phyloP scores from a whole-genome alignment of 225 moss, liverwort and hornwort species.

The Marchantia paleacea region DNA sequence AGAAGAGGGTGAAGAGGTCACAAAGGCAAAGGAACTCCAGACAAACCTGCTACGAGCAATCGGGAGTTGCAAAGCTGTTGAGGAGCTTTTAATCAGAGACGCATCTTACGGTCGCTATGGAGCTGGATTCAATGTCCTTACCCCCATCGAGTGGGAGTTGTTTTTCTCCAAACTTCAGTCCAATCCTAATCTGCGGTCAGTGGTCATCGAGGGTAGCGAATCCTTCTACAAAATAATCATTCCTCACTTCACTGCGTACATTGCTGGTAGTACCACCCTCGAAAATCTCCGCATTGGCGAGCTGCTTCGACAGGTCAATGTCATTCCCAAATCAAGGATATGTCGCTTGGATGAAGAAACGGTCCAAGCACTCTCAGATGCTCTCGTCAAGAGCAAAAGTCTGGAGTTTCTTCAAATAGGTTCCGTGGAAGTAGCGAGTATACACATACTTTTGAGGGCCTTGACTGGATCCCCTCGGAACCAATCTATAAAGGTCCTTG shows the following conservation, averaged over 20 bases:
- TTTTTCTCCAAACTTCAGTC: constrained; percentile 13
- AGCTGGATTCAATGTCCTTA: constrained; percentile 3
- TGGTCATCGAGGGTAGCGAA: constrained; percentile 9
- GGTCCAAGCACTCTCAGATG: constrained; percentile 6
- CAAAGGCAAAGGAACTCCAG: background rate
- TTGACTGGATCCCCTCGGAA: constrained; percentile 2
- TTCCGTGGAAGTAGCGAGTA: constrained; percentile 2
- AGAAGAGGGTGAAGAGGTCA: background rate
- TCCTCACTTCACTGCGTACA: background rate
- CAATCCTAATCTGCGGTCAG: constrained; percentile 10
- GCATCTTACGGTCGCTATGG: constrained; percentile 16
- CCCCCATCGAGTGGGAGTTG: constrained; percentile 17
- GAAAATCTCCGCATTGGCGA: constrained; percentile 12
- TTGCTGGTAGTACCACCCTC: constrained; percentile 3
- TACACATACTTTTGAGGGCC: constrained; percentile 9
- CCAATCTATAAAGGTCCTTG: background rate
- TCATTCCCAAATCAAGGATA: constrained; percentile 9
- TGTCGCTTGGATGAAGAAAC: constrained; percentile 6
- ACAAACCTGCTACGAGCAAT: constrained; percentile 6
- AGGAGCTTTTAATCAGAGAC: constrained; percentile 6
- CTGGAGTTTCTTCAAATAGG: constrained; percentile 11
- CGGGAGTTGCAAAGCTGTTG: constrained; percentile 8
- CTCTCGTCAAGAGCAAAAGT: constrained; percentile 9
- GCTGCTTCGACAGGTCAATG: background rate
- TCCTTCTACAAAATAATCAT: background rate